phyloP scores from a whole-genome alignment of 2,329 filamentous ascomycete species.

The Ascochyta rabiei region DNA sequence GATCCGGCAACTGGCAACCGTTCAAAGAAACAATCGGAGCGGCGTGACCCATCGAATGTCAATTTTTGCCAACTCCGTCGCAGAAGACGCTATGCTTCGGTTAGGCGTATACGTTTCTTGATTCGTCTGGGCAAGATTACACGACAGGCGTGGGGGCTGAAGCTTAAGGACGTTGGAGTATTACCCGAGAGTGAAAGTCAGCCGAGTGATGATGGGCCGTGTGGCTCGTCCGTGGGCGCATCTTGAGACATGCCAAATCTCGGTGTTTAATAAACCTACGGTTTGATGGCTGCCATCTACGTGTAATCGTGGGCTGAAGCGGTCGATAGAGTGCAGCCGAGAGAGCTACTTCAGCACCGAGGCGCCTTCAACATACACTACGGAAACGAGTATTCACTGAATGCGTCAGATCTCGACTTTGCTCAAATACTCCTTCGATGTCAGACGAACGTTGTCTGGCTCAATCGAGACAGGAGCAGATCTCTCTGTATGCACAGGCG shows the following conservation, averaged over 20 bases:
- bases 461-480: background rate
- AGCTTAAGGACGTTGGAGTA: conserved; percentile 8
- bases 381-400: background rate
- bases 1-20: conserved; percentile 26
- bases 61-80: background rate
- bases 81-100: conserved; percentile 14
- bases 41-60: conserved; percentile 2
- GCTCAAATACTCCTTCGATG: conserved; percentile 4
- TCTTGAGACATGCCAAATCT: conserved; percentile 7
- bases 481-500: conserved; percentile 6
- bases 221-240: conserved; percentile 3
- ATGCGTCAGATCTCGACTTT: background rate
- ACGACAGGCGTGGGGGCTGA: conserved; percentile 14
- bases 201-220: conserved; percentile 5
- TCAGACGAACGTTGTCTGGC: background rate
- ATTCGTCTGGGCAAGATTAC: conserved; percentile 6
- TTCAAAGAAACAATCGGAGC: conserved; percentile 20
- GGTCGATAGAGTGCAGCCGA: background rate
- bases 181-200: conserved; percentile 15
- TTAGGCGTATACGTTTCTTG: conserved; percentile 6
- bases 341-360: background rate
- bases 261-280: background rate
- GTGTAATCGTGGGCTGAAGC: background rate
- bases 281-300: background rate
- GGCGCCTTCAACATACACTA: background rate